Base-by-base conservation (phyloP, 2,329 filamentous ascomycete species). In the Ceratocystis smalleyi region DNA sequence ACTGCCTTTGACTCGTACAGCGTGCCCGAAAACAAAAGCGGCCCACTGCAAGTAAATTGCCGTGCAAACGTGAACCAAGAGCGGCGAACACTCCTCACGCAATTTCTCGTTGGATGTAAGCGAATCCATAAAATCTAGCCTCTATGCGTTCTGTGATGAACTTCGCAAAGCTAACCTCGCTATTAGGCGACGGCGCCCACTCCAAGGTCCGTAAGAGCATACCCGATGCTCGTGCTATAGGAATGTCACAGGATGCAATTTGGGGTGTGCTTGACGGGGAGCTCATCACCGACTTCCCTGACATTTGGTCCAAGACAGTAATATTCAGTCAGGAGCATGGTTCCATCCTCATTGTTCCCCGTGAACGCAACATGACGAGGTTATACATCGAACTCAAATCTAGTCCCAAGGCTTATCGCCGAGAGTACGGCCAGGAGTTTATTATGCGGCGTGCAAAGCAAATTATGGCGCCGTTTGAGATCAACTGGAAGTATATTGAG, bases 221-320 rank as follows among this genome's bases (percentile, higher is more conserved):
- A 62, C 80, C 74, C 68, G 76, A 76, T 71, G 79, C 72, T 57
- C 77, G 84, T 68, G 80, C 83, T 3, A 78, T 84, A 27, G 77
- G 78, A 61, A 73, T 78, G 70, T 81, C 84, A 8, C 77, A 79
- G 67, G 73, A 77, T 12, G 77, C 78, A 22, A 77, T 82, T 43
- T 89, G 86, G 86, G 86, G 85, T 64, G 86, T 89, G 1, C 74
- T 89, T 2, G 86, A 89, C 71, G 86, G 85, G 68, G 82, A 83
- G 71, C 74, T 89, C 8, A 82, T 86, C 54, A 89, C 86, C 6
- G 79, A 88, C 71, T 89, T 89, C 69, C 86, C 86, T 1, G 86
- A 89, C 69, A 81, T 89, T 60, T 89, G 85, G 85, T 86, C 83
- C 72, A 89, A 89, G 74, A 84, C 85, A 0, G 79, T 87, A 0